These are phyloP conservation scores for Ambrosia hybrid DNA, from an alignment of 140 eudicot genomes.

Conservation along the genomic window DNA sequence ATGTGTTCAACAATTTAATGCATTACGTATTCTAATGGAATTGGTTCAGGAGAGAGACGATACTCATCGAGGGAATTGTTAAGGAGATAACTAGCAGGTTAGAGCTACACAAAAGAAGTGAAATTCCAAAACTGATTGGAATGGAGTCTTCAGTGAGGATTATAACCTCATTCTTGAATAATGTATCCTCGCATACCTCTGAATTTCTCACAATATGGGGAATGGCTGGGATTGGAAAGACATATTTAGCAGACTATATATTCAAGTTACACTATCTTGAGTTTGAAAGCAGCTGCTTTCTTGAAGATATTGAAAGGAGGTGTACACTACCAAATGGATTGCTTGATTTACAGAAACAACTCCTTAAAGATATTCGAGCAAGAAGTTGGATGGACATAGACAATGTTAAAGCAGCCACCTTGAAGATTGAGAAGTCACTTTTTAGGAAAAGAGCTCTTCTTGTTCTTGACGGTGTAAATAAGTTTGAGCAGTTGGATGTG, in stretches of 20 bases:
- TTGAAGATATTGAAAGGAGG: conserved; percentile 28
- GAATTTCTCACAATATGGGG: conserved; percentile 20
- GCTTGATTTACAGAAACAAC: conserved; percentile 23
- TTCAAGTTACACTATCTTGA: background rate
- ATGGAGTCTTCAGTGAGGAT: no score
- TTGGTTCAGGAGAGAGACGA: conserved; percentile 19
- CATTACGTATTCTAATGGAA: background rate
- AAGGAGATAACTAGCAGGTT: conserved; percentile 4
- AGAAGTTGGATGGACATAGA: background rate
- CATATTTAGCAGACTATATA: conserved; percentile 25
- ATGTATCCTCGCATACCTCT: conserved; percentile 1
- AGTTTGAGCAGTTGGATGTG: no score
- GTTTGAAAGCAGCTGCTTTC: conserved; percentile 29
- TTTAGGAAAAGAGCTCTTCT: background rate
- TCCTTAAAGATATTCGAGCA: conserved; percentile 18
- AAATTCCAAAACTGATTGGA: no score
- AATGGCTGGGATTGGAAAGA: conserved; percentile 34
- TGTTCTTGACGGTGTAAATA: conserved; percentile 4
- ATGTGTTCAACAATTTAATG: no score
- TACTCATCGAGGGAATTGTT: conserved; percentile 25
- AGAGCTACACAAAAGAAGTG: no score
- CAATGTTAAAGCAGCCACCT: conserved; percentile 7
- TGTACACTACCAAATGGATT: conserved; percentile 1
- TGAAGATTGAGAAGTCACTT: conserved; percentile 17
- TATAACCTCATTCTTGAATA: background rate